A percentile compares a stretch with the other conserved stretches of the same genome.
Conservation (phyloP, 495 filamentous ascomycete genomes). For the Aspergillus leporis region DNA sequence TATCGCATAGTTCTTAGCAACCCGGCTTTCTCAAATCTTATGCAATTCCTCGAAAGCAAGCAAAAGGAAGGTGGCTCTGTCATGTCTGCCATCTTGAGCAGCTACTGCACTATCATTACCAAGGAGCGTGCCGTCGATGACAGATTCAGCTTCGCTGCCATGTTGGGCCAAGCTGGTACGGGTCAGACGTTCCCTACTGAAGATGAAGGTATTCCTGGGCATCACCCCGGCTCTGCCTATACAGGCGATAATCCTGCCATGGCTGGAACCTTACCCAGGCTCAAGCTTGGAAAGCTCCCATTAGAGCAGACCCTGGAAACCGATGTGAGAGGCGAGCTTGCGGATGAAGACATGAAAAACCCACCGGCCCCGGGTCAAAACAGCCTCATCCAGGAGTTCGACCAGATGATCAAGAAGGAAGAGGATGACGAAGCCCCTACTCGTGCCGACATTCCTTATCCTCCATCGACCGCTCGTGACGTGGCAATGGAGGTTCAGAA, state of each 20-base stretch:
- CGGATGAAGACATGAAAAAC: constrained; percentile 72
- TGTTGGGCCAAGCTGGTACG: constrained; percentile 62
- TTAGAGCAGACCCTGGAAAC: constrained; percentile 75
- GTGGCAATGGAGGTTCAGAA: constrained; percentile 92
- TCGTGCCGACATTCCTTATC: constrained; percentile 76
- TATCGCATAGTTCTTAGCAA: constrained; percentile 86
- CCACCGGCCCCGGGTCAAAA: constrained; percentile 65
- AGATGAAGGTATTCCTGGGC: constrained; percentile 91
- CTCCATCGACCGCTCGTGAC: constrained; percentile 81
- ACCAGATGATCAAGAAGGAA: constrained; percentile 86
- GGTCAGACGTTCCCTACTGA: constrained; percentile 72
- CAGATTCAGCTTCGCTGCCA: constrained; percentile 76
- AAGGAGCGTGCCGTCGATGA: constrained; percentile 74
- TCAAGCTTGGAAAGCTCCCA: constrained; percentile 77
- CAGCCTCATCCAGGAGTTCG: constrained; percentile 74
- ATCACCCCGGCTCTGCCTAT: constrained; percentile 82
- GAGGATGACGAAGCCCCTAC: constrained; percentile 80
- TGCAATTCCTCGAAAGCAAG: constrained; percentile 85
- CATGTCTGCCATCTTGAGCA: constrained; percentile 73
- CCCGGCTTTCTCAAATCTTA: constrained; percentile 72
- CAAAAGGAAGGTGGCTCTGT: constrained; percentile 74
- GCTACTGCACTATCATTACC: constrained; percentile 68
- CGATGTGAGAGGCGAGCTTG: constrained; percentile 81
- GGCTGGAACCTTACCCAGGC: constrained; percentile 51
- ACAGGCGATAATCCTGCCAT: constrained; percentile 62